These are phyloP conservation scores for Xanthoparmelia taractica DNA, from an alignment of 495 filamentous ascomycete species.

Conservation along the genomic window DNA sequence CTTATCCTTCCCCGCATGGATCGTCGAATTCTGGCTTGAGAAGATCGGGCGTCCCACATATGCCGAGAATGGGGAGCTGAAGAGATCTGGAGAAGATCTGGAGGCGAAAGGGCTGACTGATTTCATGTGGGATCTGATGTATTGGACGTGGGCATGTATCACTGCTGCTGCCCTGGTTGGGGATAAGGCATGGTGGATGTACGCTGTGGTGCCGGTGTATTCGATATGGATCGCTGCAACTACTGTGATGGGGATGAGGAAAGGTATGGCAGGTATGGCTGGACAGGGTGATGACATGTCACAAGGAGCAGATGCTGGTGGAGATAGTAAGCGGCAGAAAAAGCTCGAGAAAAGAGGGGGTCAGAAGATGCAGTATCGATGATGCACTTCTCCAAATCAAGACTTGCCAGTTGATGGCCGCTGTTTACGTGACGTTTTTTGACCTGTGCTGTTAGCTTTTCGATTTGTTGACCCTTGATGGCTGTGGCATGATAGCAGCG, in stretches of 20 bases:
- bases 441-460: neutral
- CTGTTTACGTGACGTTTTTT: neutral
- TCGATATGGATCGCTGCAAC: constrained; percentile 60
- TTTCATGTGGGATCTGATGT: constrained; percentile 95
- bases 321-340: constrained; percentile 52
- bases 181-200: constrained; percentile 71
- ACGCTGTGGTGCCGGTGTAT: constrained; percentile 61
- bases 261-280: constrained; percentile 54
- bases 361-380: constrained; percentile 41
- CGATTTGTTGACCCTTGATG: neutral
- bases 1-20: constrained; percentile 62
- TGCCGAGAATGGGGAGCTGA: constrained; percentile 58
- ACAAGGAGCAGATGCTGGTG: constrained; percentile 23
- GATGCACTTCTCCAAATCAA: constrained; percentile 8
- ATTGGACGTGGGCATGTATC: constrained; percentile 75
- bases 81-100: constrained; percentile 76
- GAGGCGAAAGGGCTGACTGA: constrained; percentile 84
- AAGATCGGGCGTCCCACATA: constrained; percentile 70
- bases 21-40: constrained; percentile 79
- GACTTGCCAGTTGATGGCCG: constrained; percentile 1
- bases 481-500: neutral
- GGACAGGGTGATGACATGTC: constrained; percentile 28
- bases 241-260: constrained; percentile 56
- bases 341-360: constrained; percentile 56
- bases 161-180: constrained; percentile 59